A percentile compares a stretch with the other conserved stretches of the same genome.
Conservation (phyloP, 495 filamentous ascomycete genomes). For the Immersiella caudata region DNA sequence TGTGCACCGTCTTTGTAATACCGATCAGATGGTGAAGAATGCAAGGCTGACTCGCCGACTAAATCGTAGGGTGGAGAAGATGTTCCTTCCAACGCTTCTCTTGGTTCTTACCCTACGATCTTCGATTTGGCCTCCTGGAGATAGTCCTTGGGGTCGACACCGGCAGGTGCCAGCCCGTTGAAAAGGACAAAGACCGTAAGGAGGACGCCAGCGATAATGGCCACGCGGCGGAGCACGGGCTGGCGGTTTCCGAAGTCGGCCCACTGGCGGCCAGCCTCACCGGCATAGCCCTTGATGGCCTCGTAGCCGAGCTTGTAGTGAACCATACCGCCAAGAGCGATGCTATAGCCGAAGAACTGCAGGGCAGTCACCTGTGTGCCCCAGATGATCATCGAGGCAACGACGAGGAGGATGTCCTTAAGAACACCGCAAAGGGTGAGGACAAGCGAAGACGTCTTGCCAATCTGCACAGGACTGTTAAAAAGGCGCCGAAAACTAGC, state of each 20-base stretch:
- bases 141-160: constrained; percentile 50
- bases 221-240: constrained; percentile 74
- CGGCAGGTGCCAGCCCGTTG: constrained; percentile 53
- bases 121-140: constrained; percentile 51
- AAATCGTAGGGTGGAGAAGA: not conserved
- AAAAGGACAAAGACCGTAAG: constrained; percentile 72
- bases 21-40: not conserved
- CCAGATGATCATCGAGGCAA: constrained; percentile 88
- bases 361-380: constrained; percentile 75
- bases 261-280: constrained; percentile 73
- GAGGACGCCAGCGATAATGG: constrained; percentile 63
- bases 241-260: constrained; percentile 78
- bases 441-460: constrained; percentile 93
- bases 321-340: constrained; percentile 86
- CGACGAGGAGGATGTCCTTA: constrained; percentile 95
- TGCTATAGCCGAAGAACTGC: constrained; percentile 93
- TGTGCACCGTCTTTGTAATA: not conserved
- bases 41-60: not conserved
- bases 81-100: not conserved
- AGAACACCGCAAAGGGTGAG: constrained; percentile 97
- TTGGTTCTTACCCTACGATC: constrained; percentile 28
- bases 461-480: constrained; percentile 64
- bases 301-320: constrained; percentile 97
- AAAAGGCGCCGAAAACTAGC: no score
- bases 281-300: constrained; percentile 75